Evolutionary conservation across 768 basidiomycete genomes (phyloP), one percentile per base, ranked within the genome.

Genomic region (Suillus placidus): DNA sequence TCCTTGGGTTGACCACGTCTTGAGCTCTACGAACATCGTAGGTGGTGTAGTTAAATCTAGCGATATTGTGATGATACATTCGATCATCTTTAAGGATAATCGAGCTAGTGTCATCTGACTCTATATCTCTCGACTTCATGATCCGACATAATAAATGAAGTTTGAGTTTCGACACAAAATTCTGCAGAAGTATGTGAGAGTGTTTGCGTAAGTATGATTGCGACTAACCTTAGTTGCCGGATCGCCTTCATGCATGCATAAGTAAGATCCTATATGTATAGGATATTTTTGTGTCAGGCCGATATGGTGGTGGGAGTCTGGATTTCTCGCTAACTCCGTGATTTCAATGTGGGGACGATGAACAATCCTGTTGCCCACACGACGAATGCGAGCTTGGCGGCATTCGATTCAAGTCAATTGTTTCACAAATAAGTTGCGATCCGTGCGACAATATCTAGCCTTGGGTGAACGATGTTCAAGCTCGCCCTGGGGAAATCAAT

Each of bases 221-320:
- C 1, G 2, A 49, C n/a, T 49, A 0, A 26, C 23, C 23, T 26
- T 49, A 0, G 37, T 12, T 0, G 34, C 61, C 7, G 61, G 30
- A 62, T 26, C 23, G 0, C 49, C 49, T 6, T 14, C 13, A 49
- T 49, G 49, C 1, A 10, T 1, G n/a, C 9, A 6, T 12, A 49
- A 5, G 12, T 49, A 23, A 0, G 47, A 49, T n/a, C 47, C 47
- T 71, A 60, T 66, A 79, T 1, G 77, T 1, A 2, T 70, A 64
- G 18, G 77, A 42, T 7, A 1, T 7, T 64, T 67, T 14, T 64
- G 66, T 1, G 47, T 30, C 47, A 51, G 26, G 5, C 62, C 57
- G 18, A 67, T 67, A 42, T 49, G 14, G 18, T 67, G 47, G 34
- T 64, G 63, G 7, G 14, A 2, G 26, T 32, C 9, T 0, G 4